Conservation (phyloP, 2,329 filamentous ascomycete species). For the Penicillium brevicompactum region DNA sequence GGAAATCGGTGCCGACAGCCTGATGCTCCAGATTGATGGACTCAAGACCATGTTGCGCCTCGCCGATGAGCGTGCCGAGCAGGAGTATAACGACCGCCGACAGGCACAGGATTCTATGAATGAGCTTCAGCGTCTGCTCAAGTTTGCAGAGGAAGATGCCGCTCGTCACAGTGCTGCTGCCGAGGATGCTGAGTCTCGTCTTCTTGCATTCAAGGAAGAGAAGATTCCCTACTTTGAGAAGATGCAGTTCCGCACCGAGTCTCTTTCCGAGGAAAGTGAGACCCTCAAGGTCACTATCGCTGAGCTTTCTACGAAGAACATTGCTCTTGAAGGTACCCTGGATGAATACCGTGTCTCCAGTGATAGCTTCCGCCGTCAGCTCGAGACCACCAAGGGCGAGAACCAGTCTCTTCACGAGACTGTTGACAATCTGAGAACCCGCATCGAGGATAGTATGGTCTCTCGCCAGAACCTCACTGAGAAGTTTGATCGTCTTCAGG, state of each 20-base stretch:
- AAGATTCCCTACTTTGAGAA: constrained; percentile 67
- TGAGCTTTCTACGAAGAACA: constrained; percentile 61
- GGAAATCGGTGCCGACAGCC: constrained; percentile 51
- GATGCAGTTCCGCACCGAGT: constrained; percentile 66
- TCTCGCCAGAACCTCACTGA: constrained; percentile 80
- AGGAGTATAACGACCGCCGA: constrained; percentile 65
- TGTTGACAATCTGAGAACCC: constrained; percentile 71
- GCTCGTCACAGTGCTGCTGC: constrained; percentile 50
- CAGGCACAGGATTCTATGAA: constrained; percentile 71
- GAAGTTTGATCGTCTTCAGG: constrained; percentile 83
- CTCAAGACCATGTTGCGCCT: constrained; percentile 69
- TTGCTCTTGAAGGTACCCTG: constrained; percentile 61
- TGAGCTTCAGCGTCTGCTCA: constrained; percentile 70
- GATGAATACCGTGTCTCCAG: constrained; percentile 65
- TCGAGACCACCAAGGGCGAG: constrained; percentile 56
- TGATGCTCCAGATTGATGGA: constrained; percentile 63
- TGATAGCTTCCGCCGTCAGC: constrained; percentile 56
- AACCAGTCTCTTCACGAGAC: constrained; percentile 75
- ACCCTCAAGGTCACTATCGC: constrained; percentile 55
- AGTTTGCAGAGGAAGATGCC: constrained; percentile 63
- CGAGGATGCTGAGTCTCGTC: constrained; percentile 66
- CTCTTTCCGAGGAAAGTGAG: constrained; percentile 69
- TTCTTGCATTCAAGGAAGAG: constrained; percentile 68
- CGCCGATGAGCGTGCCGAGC: constrained; percentile 65
- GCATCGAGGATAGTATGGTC: constrained; percentile 82